These are phyloP conservation scores for Fragilariopsis cylindrus DNA, from an alignment of 108 stramenopile genomes.

Conservation along the genomic window DNA sequence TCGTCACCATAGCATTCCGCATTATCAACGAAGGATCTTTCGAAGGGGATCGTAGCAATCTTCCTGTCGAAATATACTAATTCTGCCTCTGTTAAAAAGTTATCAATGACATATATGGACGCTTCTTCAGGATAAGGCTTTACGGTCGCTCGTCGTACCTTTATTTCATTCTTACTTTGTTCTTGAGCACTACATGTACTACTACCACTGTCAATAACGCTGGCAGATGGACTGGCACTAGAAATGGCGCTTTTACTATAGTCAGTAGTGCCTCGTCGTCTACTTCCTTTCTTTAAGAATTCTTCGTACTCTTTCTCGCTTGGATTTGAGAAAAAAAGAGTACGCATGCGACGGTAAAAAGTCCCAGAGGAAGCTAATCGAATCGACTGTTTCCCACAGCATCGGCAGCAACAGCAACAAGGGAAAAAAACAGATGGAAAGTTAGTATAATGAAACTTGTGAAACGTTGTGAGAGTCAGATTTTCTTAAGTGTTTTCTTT, in stretches of 20 bases:
- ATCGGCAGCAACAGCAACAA: background rate
- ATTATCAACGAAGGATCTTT: constrained; percentile 56
- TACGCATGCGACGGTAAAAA: constrained; percentile 24
- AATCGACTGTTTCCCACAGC: background rate
- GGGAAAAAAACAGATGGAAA: background rate
- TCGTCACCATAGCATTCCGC: constrained; percentile 15
- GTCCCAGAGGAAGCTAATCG: background rate
- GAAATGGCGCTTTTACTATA: background rate
- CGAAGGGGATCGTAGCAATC: constrained; percentile 34
- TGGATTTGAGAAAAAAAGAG: constrained; percentile 25
- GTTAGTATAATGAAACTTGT: background rate
- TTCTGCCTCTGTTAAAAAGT: constrained; percentile 64
- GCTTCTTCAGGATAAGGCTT: constrained; percentile 1
- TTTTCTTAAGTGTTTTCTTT: no score
- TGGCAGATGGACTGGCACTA: background rate
- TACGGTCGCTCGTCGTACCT: background rate
- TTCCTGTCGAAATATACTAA: constrained; percentile 41
- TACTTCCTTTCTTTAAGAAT: constrained; percentile 21
- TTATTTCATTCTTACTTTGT: background rate
- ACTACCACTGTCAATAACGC: background rate
- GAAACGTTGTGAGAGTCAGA: no score
- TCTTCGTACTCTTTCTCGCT: constrained; percentile 1
- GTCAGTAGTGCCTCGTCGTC: constrained; percentile 23
- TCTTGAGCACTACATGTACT: no score
- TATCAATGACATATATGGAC: constrained; percentile 57